phyloP scores from a whole-genome alignment of 2,329 filamentous ascomycete species.

The Xylaria sp. region DNA sequence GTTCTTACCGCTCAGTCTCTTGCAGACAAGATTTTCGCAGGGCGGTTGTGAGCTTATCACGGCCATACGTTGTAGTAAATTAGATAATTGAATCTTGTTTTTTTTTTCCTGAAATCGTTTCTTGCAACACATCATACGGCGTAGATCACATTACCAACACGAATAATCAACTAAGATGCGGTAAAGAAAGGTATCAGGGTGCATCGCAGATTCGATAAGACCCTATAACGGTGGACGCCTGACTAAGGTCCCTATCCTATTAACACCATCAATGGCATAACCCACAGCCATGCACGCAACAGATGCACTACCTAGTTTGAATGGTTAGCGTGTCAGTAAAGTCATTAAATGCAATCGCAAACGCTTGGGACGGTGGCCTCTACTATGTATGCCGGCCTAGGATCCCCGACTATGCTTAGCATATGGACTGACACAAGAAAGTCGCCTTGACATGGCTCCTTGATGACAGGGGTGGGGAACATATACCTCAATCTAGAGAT shows the following conservation, averaged over 20 bases:
- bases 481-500: background rate
- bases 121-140: too few species aligned
- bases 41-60: slow-evolving; percentile 7
- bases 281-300: background rate
- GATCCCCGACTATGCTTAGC: too few species aligned
- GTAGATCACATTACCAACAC: too few species aligned
- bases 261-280: too few species aligned
- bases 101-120: too few species aligned
- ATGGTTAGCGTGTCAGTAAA: background rate
- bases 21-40: slow-evolving; percentile 30
- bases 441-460: background rate
- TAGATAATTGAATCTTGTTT: background rate
- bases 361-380: background rate
- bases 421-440: too few species aligned
- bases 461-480: background rate
- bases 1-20: slow-evolving; percentile 31
- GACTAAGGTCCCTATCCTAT: too few species aligned
- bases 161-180: too few species aligned
- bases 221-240: background rate
- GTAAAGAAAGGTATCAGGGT: too few species aligned
- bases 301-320: background rate
- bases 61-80: background rate
- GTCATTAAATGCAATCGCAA: background rate
- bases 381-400: background rate
- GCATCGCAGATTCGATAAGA: too few species aligned